Conservation (phyloP, 2,329 filamentous ascomycete genomes). For the Aspergillus sergii region DNA sequence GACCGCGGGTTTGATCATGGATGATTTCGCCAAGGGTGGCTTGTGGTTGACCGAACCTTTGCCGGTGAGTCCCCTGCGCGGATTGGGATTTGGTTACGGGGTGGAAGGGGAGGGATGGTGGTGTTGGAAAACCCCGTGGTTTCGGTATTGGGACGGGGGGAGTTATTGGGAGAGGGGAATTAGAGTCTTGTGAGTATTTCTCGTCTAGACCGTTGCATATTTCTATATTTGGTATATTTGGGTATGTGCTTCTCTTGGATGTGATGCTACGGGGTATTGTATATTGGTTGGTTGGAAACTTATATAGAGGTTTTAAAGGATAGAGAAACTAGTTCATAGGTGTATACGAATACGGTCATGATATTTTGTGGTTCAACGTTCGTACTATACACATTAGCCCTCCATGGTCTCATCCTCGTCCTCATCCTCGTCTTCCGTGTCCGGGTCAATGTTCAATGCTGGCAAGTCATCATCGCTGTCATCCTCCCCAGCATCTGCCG, state of each 20-base stretch:
- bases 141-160: slow-evolving; percentile 62
- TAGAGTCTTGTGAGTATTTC: slow-evolving; percentile 29
- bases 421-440: slow-evolving; percentile 49
- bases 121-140: slow-evolving; percentile 63
- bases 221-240: not conserved
- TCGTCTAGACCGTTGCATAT: not conserved
- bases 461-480: slow-evolving; percentile 54
- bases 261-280: too few species aligned
- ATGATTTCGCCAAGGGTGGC: slow-evolving; percentile 74
- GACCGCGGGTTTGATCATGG: slow-evolving; percentile 67
- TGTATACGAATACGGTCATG: not conserved
- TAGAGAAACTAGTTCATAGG: slow-evolving; percentile 1
- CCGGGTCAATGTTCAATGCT: slow-evolving; percentile 50
- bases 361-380: not conserved
- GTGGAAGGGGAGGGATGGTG: slow-evolving; percentile 64
- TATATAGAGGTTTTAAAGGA: not conserved
- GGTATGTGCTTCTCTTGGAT: not conserved
- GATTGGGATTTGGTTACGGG: slow-evolving; percentile 67
- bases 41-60: slow-evolving; percentile 82
- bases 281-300: not conserved
- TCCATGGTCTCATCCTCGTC: slow-evolving; percentile 33
- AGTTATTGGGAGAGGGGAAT: slow-evolving; percentile 66
- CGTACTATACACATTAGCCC: slow-evolving; percentile 5
- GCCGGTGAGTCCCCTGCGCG: slow-evolving; percentile 72
- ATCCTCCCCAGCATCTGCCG: slow-evolving; percentile 32